A percentile compares a stretch with the other conserved stretches of the same genome.
Conservation (phyloP, 1,139 yeast species). For the Yamadazyma triangularis region DNA sequence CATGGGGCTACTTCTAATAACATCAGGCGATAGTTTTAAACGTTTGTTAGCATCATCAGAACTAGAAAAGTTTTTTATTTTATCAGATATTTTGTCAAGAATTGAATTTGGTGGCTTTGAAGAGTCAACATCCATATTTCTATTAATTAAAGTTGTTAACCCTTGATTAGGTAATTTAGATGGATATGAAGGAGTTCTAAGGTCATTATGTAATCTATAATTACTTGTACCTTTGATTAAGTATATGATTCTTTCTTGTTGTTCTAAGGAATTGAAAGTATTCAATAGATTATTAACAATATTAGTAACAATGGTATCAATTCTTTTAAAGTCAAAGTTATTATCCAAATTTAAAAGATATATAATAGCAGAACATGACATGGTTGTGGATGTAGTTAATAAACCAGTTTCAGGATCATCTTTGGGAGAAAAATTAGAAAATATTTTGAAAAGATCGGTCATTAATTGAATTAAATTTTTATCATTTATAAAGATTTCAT, state of each 20-base stretch:
- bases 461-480: slow-evolving; percentile 18
- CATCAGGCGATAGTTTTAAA: slow-evolving; percentile 2
- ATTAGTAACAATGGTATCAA: slow-evolving; percentile 16
- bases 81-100: slow-evolving; percentile 1
- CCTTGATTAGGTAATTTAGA: not conserved
- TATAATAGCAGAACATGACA: slow-evolving; percentile 10
- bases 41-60: slow-evolving; percentile 4
- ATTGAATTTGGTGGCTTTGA: slow-evolving; percentile 1
- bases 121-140: not conserved
- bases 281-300: slow-evolving; percentile 19
- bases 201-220: not conserved
- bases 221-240: slow-evolving; percentile 24
- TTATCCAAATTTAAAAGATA: slow-evolving; percentile 10
- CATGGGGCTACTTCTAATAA: no score
- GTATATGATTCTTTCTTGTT: slow-evolving; percentile 26
- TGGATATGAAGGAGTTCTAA: not conserved
- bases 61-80: slow-evolving; percentile 1
- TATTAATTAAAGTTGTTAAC: not conserved
- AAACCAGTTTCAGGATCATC: slow-evolving; percentile 36
- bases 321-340: slow-evolving; percentile 10
- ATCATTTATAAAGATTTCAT: slow-evolving; percentile 11
- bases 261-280: slow-evolving; percentile 18
- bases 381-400: slow-evolving; percentile 31
- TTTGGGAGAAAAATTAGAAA: slow-evolving; percentile 29
- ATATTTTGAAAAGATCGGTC: slow-evolving; percentile 33